phyloP scores from a whole-genome alignment of 257 asterid genomes.

The Orobanche coerulescens region DNA sequence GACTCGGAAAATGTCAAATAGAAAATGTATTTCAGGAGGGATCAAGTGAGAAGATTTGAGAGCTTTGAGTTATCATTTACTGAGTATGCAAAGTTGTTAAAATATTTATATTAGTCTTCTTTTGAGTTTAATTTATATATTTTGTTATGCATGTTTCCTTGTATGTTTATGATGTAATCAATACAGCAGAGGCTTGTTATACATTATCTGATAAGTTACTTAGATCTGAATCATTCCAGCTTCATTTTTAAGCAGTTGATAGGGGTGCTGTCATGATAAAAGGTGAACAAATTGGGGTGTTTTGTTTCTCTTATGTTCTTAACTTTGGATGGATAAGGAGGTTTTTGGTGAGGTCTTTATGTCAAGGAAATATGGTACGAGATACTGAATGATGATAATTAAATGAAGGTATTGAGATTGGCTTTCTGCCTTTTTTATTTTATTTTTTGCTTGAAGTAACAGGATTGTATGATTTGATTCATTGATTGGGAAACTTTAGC shows the following conservation, averaged over 20 bases:
- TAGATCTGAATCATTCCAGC: background rate
- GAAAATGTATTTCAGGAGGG: background rate
- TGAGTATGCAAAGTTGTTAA: background rate
- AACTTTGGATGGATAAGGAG: background rate
- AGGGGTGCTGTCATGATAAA: background rate
- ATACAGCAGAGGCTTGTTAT: background rate
- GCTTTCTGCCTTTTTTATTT: background rate
- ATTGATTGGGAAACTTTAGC: background rate
- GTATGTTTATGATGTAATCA: background rate
- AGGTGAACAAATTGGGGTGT: background rate
- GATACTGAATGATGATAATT: background rate
- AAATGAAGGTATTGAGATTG: background rate
- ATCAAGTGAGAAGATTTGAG: background rate
- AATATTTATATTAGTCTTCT: background rate
- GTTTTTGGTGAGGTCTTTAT: background rate
- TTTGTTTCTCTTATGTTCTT: background rate
- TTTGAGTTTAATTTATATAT: background rate
- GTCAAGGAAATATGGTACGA: background rate
- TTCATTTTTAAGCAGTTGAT: background rate
- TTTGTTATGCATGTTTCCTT: background rate
- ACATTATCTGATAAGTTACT: background rate
- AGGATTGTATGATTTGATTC: background rate
- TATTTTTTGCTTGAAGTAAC: background rate
- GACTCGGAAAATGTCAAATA: background rate
- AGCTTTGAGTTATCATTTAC: background rate